Base-by-base conservation (phyloP, 805 yeast genomes). In the Lipomyces anomalus region DNA sequence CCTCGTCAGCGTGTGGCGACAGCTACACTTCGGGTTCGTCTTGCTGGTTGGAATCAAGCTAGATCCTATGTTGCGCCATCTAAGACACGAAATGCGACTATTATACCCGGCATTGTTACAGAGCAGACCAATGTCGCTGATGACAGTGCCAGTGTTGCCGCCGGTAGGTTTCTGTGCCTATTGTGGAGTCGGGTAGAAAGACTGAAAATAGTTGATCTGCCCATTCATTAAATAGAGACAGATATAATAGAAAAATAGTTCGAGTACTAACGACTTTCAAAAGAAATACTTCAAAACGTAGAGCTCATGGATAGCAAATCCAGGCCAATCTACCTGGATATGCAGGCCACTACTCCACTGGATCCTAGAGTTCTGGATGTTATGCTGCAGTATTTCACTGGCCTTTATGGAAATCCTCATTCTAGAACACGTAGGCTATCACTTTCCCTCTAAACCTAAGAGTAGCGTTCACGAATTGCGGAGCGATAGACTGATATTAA, bases 291-390 rank as follows among this genome's bases (percentile, higher is more conserved):
- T 30, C 51, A 45, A 24, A 49, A 28, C 24, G 55, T 40, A 4
- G 54, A 49, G 22, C n/a, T 46, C 13, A 24, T 46, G 43, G 56
- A 52, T 30, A 39, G 46, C 38, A 44, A 35, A 16, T 36, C 30
- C 30, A 76, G 97, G 57, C 98, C 99, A 6, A 92, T 92, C 52
- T 92, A 92, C 67, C 69, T 92, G 60, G 99, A 92, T 61, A 89
- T 89, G 76, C 99, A 92, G 69, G 97, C 98, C 24, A 92, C 99
- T 0, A 90, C 99, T 0, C 98, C 97, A 22, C 84, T 92, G 1
- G 99, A 92, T 63, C 98, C 98, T 26, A 74, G 99, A 45, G 99
- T 92, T 6, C 68, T 92, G 56, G 95, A 86, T 62, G 82, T 79
- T 56, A 87, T 86, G 95, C 64, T 86, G 57, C 78, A 76, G 57